Evolutionary conservation across 2,329 filamentous ascomycete genomes (phyloP).

Genomic region (Stagonosporopsis tanaceti): DNA sequence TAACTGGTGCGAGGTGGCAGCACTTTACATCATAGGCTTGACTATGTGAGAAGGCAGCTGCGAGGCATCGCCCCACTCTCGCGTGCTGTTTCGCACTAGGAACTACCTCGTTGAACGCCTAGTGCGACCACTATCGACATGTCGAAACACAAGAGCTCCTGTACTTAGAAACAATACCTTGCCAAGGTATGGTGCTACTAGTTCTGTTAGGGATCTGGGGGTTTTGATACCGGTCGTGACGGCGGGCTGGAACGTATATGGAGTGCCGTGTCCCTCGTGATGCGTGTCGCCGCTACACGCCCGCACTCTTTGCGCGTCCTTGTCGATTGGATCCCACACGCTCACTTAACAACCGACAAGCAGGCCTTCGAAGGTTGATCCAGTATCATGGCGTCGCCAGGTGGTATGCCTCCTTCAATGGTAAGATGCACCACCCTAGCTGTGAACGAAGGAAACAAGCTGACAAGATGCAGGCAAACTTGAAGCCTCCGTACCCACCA

Average conservation of each 20-base stretch:
- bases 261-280: conserved; percentile 15
- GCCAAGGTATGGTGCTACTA: conserved; percentile 11
- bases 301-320: neutral
- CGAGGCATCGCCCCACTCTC: neutral
- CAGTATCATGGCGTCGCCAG: conserved; percentile 22
- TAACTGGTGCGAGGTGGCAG: neutral
- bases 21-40: neutral
- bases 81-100: conserved; percentile 16
- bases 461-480: conserved; percentile 26
- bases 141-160: conserved; percentile 21
- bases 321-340: neutral
- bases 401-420: conserved; percentile 24
- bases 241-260: conserved; percentile 24
- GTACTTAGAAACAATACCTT: conserved; percentile 22
- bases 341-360: neutral
- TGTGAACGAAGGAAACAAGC: neutral
- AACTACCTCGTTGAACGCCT: conserved; percentile 13
- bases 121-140: conserved; percentile 21
- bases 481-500: conserved; percentile 42
- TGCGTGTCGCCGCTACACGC: conserved; percentile 1
- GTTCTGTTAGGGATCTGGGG: conserved; percentile 11
- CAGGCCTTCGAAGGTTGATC: conserved; percentile 4
- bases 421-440: conserved; percentile 12
- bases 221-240: conserved; percentile 2
- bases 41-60: neutral